Evolutionary conservation across 768 basidiomycete genomes (phyloP), one percentile per base, ranked within the genome.

Genomic region (Boletus sp.): DNA sequence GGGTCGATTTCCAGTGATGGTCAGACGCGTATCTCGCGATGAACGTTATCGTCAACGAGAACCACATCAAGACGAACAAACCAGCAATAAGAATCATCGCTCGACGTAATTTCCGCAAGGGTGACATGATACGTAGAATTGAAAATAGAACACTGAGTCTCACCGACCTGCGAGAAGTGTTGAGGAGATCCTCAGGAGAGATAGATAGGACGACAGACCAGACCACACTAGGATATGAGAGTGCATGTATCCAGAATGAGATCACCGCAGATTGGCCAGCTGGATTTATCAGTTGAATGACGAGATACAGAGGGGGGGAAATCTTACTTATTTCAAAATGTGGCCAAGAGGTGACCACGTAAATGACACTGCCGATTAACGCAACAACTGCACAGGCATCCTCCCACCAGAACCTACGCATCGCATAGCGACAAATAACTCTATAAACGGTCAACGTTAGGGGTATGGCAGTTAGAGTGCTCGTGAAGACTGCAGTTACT

Each of bases 371-470:
- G 11, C 49, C 50, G 15, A 47, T 28, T 33, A 20, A 11, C 39
- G 53, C 64, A 37, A 57, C 33, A 4, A 37, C n/a, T 9, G 51
- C 57, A 14, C 46, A 59, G n/a, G 20, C 45, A 46, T 67, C 68
- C 32, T 69, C 67, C 59, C 62, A 67, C 57, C 65, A 50, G 35
- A 64, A 44, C 14, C 12, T 52, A 24, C 39, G 52, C 7, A 7
- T 55, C 44, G 8, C 30, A 37, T 48, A 50, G 45, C 52, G 57
- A 45, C 20, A 24, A 42, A 46, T 18, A n/a, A 56, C 5, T 33
- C 57, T 51, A 33, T 37, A 57, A 20, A 39, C 18, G 5, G 52
- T 46, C 41, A 64, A 18, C 12, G 9, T 35, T 5, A 64, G 7
- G n/a, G 54, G 42, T 28, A 53, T 28, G 15, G 33, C 44, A 5